A percentile compares a stretch with the other conserved stretches of the same genome.
Conservation (phyloP, 2,329 filamentous ascomycete genomes). For the Pseudopithomyces chartarum region DNA sequence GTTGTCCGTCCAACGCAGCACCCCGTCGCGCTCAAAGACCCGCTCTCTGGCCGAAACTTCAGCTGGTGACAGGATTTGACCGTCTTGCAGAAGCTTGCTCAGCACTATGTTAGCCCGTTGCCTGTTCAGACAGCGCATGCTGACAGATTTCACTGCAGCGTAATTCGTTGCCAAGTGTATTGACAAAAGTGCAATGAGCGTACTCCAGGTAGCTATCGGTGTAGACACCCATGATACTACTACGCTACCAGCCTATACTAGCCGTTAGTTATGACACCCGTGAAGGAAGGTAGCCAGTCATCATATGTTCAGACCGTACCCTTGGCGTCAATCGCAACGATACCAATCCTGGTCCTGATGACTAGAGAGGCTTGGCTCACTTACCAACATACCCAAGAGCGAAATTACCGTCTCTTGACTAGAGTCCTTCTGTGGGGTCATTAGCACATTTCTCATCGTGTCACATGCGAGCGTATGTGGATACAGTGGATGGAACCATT, state of each 20-base stretch:
- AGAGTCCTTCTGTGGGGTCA: conserved; percentile 70
- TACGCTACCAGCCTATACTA: conserved; percentile 68
- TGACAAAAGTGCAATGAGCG: conserved; percentile 72
- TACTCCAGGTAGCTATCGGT: conserved; percentile 72
- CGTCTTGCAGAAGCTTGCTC: conserved; percentile 50
- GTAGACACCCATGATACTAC: conserved; percentile 78
- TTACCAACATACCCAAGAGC: conserved; percentile 78
- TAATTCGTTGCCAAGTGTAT: conserved; percentile 87
- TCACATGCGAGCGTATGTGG: conserved; percentile 17
- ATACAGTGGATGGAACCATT: conserved; percentile 12
- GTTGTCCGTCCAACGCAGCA: conserved; percentile 62
- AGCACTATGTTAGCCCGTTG: conserved; percentile 84
- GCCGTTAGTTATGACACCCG: conserved; percentile 22
- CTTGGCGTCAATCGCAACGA: not conserved
- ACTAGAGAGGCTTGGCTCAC: conserved; percentile 26
- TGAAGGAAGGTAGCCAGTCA: not conserved
- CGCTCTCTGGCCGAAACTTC: conserved; percentile 65
- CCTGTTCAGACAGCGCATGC: conserved; percentile 82
- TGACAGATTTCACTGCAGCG: conserved; percentile 79
- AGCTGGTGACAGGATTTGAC: conserved; percentile 63
- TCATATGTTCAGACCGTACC: too few relatives aligned
- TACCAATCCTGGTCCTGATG: conserved; percentile 2
- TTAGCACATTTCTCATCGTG: conserved; percentile 25
- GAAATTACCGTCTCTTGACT: conserved; percentile 95
- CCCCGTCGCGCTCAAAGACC: conserved; percentile 67